Conservation (phyloP, 306 rosid genomes). For the Crotalaria pallida region DNA sequence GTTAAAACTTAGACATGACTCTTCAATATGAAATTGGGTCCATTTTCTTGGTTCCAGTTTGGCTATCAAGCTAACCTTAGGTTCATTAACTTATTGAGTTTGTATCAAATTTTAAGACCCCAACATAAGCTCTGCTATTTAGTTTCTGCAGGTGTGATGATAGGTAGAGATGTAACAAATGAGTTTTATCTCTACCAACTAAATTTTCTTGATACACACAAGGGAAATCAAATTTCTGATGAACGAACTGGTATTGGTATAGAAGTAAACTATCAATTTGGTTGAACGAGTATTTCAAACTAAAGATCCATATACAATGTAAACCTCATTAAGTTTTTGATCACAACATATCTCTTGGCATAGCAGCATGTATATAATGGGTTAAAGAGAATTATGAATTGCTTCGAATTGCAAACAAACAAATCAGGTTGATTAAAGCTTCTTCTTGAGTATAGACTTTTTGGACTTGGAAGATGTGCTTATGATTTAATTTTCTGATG, state of each 20-base stretch:
- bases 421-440: slow-evolving; percentile 12
- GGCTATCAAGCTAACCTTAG: not conserved
- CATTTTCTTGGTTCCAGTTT: not conserved
- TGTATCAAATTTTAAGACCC: not conserved
- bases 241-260: not conserved
- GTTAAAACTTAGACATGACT: not conserved
- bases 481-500: no score
- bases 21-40: no score
- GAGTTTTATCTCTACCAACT: no score
- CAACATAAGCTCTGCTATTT: not conserved
- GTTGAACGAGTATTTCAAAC: not conserved
- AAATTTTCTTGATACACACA: no score
- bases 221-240: no score
- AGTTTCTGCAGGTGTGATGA: no score
- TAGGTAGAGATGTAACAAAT: no score
- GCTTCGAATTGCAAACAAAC: not conserved
- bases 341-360: not conserved
- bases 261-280: not conserved
- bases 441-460: slow-evolving; percentile 31
- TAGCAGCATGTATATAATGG: no score
- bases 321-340: not conserved
- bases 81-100: not conserved
- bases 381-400: not conserved
- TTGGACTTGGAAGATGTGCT: slow-evolving; percentile 46
- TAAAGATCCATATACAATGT: not conserved